These are phyloP conservation scores for Eruca vesicaria DNA, from an alignment of 441 rosid genomes.

Conservation along the genomic window DNA sequence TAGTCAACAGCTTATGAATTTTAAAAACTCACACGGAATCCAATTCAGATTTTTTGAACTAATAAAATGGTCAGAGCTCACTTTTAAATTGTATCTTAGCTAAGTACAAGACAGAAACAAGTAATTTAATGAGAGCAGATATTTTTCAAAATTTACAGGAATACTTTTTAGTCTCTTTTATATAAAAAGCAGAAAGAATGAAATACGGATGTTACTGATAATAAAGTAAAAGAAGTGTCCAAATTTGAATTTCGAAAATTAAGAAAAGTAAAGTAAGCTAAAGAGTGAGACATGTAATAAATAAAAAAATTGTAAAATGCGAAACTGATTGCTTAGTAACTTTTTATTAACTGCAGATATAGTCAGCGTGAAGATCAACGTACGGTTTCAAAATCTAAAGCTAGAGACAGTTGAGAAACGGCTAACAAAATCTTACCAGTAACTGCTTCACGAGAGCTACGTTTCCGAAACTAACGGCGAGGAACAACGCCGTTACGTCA, in stretches of 20 bases:
- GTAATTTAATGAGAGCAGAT: neutral
- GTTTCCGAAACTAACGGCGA: conserved; percentile 81
- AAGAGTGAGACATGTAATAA: neutral
- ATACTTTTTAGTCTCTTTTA: neutral
- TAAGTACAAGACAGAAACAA: neutral
- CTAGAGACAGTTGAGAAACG: neutral
- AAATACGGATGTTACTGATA: neutral
- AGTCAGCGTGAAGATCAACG: neutral
- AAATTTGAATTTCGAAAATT: conserved; percentile 31
- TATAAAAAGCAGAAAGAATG: neutral
- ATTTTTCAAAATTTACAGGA: neutral
- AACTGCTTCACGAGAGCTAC: conserved; percentile 69
- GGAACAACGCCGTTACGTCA: conserved; percentile 83
- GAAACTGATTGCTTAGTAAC: neutral
- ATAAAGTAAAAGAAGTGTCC: conserved; percentile 11
- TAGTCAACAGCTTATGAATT: conserved; percentile 22
- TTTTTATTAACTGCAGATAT: conserved; percentile 8
- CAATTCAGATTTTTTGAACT: neutral
- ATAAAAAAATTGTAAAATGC: neutral
- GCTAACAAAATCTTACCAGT: conserved; percentile 55
- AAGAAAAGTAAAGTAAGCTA: conserved; percentile 6
- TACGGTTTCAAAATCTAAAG: conserved; percentile 13
- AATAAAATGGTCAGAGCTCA: neutral
- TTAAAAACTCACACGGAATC: conserved; percentile 21
- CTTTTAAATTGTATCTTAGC: neutral